Base-by-base conservation (phyloP, 2,329 filamentous ascomycete species). In the Fusarium secorum region DNA sequence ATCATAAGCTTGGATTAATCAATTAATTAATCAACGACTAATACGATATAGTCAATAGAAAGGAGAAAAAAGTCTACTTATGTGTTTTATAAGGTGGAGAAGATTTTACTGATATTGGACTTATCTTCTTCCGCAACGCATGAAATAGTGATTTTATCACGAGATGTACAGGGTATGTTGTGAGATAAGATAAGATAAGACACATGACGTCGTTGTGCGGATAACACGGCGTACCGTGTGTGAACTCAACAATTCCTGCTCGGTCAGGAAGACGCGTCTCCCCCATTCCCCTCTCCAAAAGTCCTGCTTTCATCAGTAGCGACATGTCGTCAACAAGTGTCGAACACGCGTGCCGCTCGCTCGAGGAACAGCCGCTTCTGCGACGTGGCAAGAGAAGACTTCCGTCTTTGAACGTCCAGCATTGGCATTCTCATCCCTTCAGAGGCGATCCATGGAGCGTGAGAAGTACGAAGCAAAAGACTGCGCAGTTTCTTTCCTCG, bases 391-490 rank as follows among this genome's bases (percentile, higher is more conserved):
- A 41, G 20, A 22, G 4, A 18, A 35, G 63, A n/a, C 44, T 59
- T 4, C 63, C 60, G 7, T 58, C 63, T 1, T 20, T 66, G 7
- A 66, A 66, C 30, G 11, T 66, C 4, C 38, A 66, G 11, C 63
- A 66, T n/a, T 66, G 63, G 63, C 44, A 66, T 35, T 66, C 63
- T 0, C 60, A 66, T 26, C 63, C 63, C 0, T 66, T 66, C 15
- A 51, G 13, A 36, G 38, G 51, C 0, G 44, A 66, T 3, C 8
- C 10, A 35, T 58, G 60, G 38, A 52, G 4, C 4, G 28, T 59
- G 1, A 26, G 42, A 2, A 65, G 33, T 4, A 44, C 63, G 1
- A 64, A 22, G 0, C 14, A 66, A 5, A 64, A 57, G 6, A 65
- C 63, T 7, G 60, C 60, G 0, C 63, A 46, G 0, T 66, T 66